These are phyloP conservation scores for Elsinoe perseae DNA, from an alignment of 2,329 filamentous ascomycete species.

Conservation along the genomic window DNA sequence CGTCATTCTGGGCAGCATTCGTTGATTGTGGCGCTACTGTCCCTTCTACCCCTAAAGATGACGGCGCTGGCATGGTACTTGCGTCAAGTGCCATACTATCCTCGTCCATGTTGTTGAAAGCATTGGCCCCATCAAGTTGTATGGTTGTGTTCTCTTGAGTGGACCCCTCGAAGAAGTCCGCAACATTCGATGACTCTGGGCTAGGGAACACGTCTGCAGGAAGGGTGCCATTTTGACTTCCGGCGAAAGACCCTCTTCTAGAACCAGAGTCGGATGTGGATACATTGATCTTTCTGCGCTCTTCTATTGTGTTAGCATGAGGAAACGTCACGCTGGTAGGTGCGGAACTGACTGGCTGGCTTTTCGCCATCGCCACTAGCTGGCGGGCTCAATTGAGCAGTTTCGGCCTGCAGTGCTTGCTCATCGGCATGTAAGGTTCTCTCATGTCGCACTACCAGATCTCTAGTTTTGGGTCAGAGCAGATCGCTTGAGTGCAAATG, in stretches of 20 bases:
- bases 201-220: conserved; percentile 1
- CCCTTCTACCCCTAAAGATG: not conserved
- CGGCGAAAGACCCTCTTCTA: not conserved
- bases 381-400: not conserved
- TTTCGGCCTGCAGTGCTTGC: conserved; percentile 6
- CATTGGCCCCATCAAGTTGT: not conserved
- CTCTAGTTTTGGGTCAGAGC: not conserved
- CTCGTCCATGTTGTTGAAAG: not conserved
- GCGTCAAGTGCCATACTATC: not conserved
- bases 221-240: not conserved
- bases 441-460: conserved; percentile 14
- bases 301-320: not conserved
- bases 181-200: conserved; percentile 4
- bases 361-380: conserved; percentile 12
- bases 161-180: not conserved
- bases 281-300: not conserved
- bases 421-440: conserved; percentile 15
- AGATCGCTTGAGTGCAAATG: not conserved
- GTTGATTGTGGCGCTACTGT: not conserved
- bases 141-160: not conserved
- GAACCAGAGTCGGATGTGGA: not conserved
- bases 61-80: not conserved
- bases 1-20: not conserved
- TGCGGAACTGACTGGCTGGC: not conserved
- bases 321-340: not conserved